A percentile compares a stretch with the other conserved stretches of the same genome.
These are phyloP conservation scores for Teunomyces lycoperdinae DNA, from an alignment of 805 yeast genomes.

Conservation along the genomic window DNA sequence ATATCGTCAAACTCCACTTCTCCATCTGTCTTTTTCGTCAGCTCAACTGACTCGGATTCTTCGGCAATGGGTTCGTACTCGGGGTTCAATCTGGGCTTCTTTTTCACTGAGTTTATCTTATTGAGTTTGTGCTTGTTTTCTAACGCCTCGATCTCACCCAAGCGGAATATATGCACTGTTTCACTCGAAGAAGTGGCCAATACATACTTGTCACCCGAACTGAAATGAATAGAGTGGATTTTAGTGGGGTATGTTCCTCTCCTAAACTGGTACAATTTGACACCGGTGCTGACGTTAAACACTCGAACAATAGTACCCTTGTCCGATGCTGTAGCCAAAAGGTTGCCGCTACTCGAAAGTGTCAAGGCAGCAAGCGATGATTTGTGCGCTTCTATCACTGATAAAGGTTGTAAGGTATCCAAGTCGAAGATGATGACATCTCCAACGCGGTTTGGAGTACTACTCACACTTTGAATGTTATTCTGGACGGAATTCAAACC, in stretches of 20 bases:
- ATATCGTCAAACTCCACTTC: slow-evolving; percentile 15
- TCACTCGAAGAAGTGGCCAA: slow-evolving; percentile 88
- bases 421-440: slow-evolving; percentile 81
- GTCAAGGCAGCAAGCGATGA: slow-evolving; percentile 66
- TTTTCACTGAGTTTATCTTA: slow-evolving; percentile 13
- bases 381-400: slow-evolving; percentile 84
- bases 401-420: slow-evolving; percentile 66
- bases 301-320: slow-evolving; percentile 90
- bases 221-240: slow-evolving; percentile 74
- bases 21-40: slow-evolving; percentile 8
- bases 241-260: slow-evolving; percentile 84
- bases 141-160: slow-evolving; percentile 52
- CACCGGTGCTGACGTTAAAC: slow-evolving; percentile 65
- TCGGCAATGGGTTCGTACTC: slow-evolving; percentile 28
- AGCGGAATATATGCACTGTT: slow-evolving; percentile 87
- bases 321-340: slow-evolving; percentile 84
- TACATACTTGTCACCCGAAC: slow-evolving; percentile 63
- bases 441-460: slow-evolving; percentile 52
- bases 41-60: slow-evolving; percentile 21
- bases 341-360: slow-evolving; percentile 70
- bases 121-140: slow-evolving; percentile 35
- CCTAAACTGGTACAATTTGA: slow-evolving; percentile 67
- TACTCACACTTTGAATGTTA: slow-evolving; percentile 39
- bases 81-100: slow-evolving; percentile 8
- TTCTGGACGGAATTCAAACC: slow-evolving; percentile 39